Evolutionary conservation across 2,329 filamentous ascomycete species (phyloP).

Genomic region (Phialophora tarda): DNA sequence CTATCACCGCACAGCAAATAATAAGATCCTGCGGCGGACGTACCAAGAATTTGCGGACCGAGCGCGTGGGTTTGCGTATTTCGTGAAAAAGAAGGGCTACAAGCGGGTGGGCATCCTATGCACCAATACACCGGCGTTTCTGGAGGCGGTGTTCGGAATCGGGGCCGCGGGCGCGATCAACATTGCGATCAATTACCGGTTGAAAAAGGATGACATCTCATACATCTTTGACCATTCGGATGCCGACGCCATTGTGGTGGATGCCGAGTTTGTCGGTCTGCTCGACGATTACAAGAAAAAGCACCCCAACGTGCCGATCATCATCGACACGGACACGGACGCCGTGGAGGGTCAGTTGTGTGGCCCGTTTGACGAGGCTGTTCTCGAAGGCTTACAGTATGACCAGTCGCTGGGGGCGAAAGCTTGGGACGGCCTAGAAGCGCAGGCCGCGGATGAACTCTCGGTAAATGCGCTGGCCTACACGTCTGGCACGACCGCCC

Average conservation of each 20-base stretch:
- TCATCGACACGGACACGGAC: conserved; percentile 86
- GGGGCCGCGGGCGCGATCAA: conserved; percentile 79
- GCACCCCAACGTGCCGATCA: conserved; percentile 69
- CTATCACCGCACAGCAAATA: conserved; percentile 81
- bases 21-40: conserved; percentile 72
- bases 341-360: conserved; percentile 72
- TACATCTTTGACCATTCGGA: conserved; percentile 92
- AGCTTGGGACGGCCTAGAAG: conserved; percentile 78
- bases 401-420: conserved; percentile 69
- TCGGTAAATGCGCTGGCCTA: conserved; percentile 86
- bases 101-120: conserved; percentile 83
- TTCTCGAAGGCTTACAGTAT: conserved; percentile 77
- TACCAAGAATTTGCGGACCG: conserved; percentile 86
- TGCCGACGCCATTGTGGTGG: conserved; percentile 84
- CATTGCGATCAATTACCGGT: conserved; percentile 73
- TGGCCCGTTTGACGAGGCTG: conserved; percentile 81
- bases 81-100: conserved; percentile 73
- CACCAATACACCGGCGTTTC: conserved; percentile 92
- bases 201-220: conserved; percentile 82
- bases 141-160: conserved; percentile 88
- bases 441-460: conserved; percentile 75
- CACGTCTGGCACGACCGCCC: conserved; percentile 89
- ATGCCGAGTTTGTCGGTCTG: conserved; percentile 76
- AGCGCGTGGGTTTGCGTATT: conserved; percentile 86
- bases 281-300: conserved; percentile 68